phyloP scores from a whole-genome alignment of 2,329 filamentous ascomycete genomes.

The Falciphora oryzae region DNA sequence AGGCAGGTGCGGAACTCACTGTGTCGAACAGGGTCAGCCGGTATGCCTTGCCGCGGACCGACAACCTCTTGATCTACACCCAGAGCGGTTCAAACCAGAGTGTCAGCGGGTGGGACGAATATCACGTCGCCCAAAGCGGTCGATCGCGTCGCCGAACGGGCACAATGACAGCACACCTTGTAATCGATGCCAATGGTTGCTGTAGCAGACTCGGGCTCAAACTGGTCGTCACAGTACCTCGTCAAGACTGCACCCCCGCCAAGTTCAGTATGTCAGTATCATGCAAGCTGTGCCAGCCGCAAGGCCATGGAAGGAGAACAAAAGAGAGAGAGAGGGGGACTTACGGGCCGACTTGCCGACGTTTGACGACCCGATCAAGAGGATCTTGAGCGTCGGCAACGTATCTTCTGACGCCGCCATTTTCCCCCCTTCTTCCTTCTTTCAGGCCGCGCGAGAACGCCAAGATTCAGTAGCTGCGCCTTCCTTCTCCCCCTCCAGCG shows the following conservation, averaged over 20 bases:
- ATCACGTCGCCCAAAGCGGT: not conserved
- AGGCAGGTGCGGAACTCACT: slow-evolving; percentile 22
- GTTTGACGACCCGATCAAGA: slow-evolving; percentile 50
- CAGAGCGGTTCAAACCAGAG: not conserved
- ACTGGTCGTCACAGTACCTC: slow-evolving; percentile 52
- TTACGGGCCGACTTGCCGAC: slow-evolving; percentile 50
- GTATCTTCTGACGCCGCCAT: slow-evolving; percentile 36
- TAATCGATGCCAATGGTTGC: slow-evolving; percentile 54
- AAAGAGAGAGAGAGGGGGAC: slow-evolving; percentile 18
- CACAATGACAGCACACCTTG: slow-evolving; percentile 32
- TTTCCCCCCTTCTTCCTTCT: not conserved
- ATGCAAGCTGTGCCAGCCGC: not conserved
- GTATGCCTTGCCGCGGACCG: slow-evolving; percentile 45
- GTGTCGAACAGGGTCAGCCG: slow-evolving; percentile 48
- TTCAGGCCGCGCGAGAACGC: not conserved
- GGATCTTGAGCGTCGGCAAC: slow-evolving; percentile 44
- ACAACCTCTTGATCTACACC: slow-evolving; percentile 45
- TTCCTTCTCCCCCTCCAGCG: too few relatives aligned
- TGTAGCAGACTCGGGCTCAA: slow-evolving; percentile 47
- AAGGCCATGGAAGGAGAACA: not conserved
- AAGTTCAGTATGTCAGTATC: not conserved
- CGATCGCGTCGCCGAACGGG: too few relatives aligned
- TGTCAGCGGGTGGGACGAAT: too few relatives aligned
- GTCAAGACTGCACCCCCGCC: slow-evolving; percentile 37
- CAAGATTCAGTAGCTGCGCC: too few relatives aligned